phyloP scores from a whole-genome alignment of 305 asterid genomes.

The Solanum hybrid region DNA sequence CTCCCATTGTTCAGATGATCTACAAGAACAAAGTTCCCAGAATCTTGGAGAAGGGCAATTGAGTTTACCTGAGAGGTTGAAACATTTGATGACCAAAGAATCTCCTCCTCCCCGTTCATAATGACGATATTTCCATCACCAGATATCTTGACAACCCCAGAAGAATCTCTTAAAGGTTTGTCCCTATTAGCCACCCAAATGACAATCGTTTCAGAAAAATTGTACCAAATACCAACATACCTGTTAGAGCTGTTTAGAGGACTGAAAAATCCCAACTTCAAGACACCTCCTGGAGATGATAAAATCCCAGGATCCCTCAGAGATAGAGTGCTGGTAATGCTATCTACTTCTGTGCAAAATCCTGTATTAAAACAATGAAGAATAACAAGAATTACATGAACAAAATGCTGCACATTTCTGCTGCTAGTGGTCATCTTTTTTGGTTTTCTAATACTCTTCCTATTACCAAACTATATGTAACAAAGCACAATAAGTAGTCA shows the following conservation, averaged over 20 bases:
- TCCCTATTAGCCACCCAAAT: constrained; percentile 22
- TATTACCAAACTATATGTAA: neutral
- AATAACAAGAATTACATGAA: neutral
- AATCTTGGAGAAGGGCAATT: constrained; percentile 6
- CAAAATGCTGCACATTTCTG: neutral
- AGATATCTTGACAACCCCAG: constrained; percentile 7
- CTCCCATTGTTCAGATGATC: constrained; percentile 11
- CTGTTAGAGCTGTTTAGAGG: neutral
- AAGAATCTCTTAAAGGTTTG: constrained; percentile 16
- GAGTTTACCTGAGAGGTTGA: constrained; percentile 7
- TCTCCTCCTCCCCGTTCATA: neutral
- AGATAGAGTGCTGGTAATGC: neutral
- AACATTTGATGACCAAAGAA: constrained; percentile 11
- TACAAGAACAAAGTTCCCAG: constrained; percentile 39
- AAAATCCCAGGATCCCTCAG: constrained; percentile 13
- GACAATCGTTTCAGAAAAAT: neutral
- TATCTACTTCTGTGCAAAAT: neutral
- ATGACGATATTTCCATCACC: neutral
- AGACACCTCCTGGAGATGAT: constrained; percentile 9
- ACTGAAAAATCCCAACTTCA: constrained; percentile 22
- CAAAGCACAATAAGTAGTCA: neutral
- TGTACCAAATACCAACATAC: constrained; percentile 20
- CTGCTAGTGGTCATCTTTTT: neutral
- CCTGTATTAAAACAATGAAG: neutral
- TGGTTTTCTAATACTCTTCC: neutral